Evolutionary conservation across 257 asterid genomes (phyloP), one percentile per base, ranked within the genome.

Genomic region (Penstemon barbatus): DNA sequence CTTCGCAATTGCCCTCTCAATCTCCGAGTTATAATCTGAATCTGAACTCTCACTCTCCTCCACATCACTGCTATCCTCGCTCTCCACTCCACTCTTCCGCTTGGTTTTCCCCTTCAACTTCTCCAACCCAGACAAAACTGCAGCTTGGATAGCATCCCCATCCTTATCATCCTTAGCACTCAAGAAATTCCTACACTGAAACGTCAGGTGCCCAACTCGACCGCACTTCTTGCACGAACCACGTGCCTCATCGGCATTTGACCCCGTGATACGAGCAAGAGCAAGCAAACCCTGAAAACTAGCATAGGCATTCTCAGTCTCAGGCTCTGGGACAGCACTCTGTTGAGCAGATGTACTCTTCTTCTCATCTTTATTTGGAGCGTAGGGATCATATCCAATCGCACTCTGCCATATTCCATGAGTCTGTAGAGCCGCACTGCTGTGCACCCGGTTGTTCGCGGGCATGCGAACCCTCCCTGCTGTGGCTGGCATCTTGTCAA

Each of bases 381-480:
- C 99, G 46, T 91, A 94, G 1, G 97, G 99, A 72, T 94, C 97
- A 79, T 94, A 94, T 0, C 99, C 97, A 33, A 91, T 91, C 1
- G 99, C 97, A 66, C 99, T 94, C 80, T 94, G 99, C 99, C 99
- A 94, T 79, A 94, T 94, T 41, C 97, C 99, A 46, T 94, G 99
- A 65, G 99, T 91, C 84, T 94, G 99, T 11, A 94, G 75, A 76
- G 98, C 98, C 7, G 96, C 98, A 74, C 98, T 94, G 74, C 99
- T 94, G 87, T 94, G 99, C 70, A 94, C 99, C 77, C 99, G 87
- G 81, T 94, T 94, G 95, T 94, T 94, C 82, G 99, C 99, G 10
- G 99, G 97, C 99, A 91, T 94, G 80, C 99, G 99, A 81, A 91
- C 99, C 81, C 98, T 94, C 60, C 99, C 97, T 70, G 98, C 98